These are phyloP conservation scores for Mortierella sp. DNA, from an alignment of 371 early-diverging fungal species.

Conservation along the genomic window DNA sequence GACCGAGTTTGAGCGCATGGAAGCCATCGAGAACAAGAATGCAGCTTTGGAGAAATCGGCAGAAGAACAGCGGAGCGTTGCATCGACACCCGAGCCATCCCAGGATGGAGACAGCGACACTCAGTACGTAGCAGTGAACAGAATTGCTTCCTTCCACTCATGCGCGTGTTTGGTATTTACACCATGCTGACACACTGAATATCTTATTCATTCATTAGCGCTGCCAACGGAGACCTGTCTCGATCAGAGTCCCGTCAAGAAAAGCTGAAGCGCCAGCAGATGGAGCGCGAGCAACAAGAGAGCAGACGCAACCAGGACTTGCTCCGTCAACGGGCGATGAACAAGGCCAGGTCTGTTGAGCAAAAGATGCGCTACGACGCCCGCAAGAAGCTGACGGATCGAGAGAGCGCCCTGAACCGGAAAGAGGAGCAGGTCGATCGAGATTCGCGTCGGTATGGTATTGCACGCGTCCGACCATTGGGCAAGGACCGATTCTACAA, in stretches of 20 bases:
- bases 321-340: constrained; percentile 64
- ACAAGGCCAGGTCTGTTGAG: constrained; percentile 63
- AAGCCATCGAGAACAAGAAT: constrained; percentile 48
- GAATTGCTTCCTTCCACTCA: too few species aligned
- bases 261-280: constrained; percentile 65
- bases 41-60: constrained; percentile 26
- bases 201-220: neutral
- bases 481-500: constrained; percentile 89
- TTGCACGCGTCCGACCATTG: constrained; percentile 79
- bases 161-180: neutral
- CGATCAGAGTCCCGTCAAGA: constrained; percentile 70
- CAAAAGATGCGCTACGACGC: constrained; percentile 61
- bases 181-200: neutral
- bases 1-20: constrained; percentile 62
- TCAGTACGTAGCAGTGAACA: neutral
- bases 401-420: constrained; percentile 62
- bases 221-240: constrained; percentile 31
- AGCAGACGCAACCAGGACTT: constrained; percentile 62
- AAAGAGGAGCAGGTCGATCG: constrained; percentile 76
- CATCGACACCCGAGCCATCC: constrained; percentile 43
- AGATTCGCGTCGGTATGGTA: constrained; percentile 72
- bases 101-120: constrained; percentile 34
- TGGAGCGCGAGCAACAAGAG: constrained; percentile 67
- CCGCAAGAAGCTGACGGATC: constrained; percentile 66
- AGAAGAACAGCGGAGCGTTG: constrained; percentile 28